Base-by-base conservation (phyloP, 148 eudicot genomes). In the Talinum fruticosum region DNA sequence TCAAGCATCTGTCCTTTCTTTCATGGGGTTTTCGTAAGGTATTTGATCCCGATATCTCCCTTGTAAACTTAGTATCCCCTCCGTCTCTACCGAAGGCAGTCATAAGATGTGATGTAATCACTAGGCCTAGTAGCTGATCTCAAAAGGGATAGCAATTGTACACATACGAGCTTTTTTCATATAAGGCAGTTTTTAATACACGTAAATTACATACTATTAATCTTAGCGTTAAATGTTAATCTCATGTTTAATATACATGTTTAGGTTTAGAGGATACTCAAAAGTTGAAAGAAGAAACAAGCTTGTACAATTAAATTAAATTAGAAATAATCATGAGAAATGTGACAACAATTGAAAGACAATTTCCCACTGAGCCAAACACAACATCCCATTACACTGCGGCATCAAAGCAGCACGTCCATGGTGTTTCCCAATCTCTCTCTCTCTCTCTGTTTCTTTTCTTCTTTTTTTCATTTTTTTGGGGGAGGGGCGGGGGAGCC, bases 331-430 rank as follows among this genome's bases (percentile, higher is more conserved):
- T 12, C 24, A n/a, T 5, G 15, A 26, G 2, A 44, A 51, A 57
- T 10, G 44, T 33, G 10, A 64, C 21, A 37, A 41, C 26, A 75
- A 69, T 18, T 36, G 72, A 76, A 67, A 66, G 61, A 66, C 19
- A 51, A 62, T 61, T n/a, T 72, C 32, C 73, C 49, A 81, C 37
- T 35, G 37, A 26, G 59, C 26, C 62, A 75, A 72, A 44, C 26
- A 76, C 79, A 75, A 10, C 19, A 44, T n/a, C 35, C 61, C 83
- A 65, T 81, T 53, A 72, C 73, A 72, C 33, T 53, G 36, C n/a
- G n/a, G n/a, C 67, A 54, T 66, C 67, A 71, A 66, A 69, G 62
- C 71, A 57, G 75, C 74, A 34, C 30, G 73, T 76, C 77, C 32
- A 72, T 66, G 68, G 65, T 41, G 62, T 28, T 15, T 19, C 57